phyloP scores from a whole-genome alignment of 2,329 filamentous ascomycete species.

The Rosellinia necatrix region DNA sequence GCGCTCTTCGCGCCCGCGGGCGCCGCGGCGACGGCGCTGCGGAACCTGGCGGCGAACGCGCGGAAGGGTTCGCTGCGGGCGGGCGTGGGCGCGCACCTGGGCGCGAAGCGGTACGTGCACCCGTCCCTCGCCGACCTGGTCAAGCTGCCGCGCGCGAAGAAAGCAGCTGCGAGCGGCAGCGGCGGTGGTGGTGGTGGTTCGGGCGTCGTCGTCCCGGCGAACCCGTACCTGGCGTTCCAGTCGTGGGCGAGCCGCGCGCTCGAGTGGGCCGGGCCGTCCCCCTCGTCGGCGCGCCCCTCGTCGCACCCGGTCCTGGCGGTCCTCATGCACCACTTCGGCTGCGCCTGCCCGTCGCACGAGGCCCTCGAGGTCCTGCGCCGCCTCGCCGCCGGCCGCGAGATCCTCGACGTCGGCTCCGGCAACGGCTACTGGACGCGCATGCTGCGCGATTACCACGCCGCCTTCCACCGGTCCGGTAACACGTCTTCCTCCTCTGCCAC shows the following conservation, averaged over 20 bases:
- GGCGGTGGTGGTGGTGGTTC: too few species aligned
- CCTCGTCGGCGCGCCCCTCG: slow-evolving; percentile 52
- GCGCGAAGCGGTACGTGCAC: slow-evolving; percentile 56
- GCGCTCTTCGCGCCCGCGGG: slow-evolving; percentile 67
- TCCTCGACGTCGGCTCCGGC: slow-evolving; percentile 71
- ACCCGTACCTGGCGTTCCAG: slow-evolving; percentile 73
- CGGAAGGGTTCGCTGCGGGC: slow-evolving; percentile 65
- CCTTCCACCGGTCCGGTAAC: neutral
- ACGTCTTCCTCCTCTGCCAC: slow-evolving; percentile 43
- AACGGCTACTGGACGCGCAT: slow-evolving; percentile 79
- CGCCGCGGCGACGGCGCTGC: slow-evolving; percentile 64
- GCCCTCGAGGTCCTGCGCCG: slow-evolving; percentile 63
- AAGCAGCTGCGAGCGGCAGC: too few species aligned
- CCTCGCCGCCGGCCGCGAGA: slow-evolving; percentile 55
- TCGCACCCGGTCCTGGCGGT: slow-evolving; percentile 71
- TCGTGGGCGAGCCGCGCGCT: slow-evolving; percentile 66
- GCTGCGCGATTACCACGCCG: slow-evolving; percentile 52
- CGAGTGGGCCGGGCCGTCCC: slow-evolving; percentile 67
- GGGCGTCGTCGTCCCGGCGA: slow-evolving; percentile 49
- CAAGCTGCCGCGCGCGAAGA: slow-evolving; percentile 41
- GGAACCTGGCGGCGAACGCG: slow-evolving; percentile 54
- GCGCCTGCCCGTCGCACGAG: slow-evolving; percentile 71
- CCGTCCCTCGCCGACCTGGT: slow-evolving; percentile 48
- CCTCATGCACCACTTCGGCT: slow-evolving; percentile 80
- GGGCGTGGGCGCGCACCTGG: slow-evolving; percentile 61